phyloP scores from a whole-genome alignment of 805 yeast species.

The Spathaspora hagerdaliae region DNA sequence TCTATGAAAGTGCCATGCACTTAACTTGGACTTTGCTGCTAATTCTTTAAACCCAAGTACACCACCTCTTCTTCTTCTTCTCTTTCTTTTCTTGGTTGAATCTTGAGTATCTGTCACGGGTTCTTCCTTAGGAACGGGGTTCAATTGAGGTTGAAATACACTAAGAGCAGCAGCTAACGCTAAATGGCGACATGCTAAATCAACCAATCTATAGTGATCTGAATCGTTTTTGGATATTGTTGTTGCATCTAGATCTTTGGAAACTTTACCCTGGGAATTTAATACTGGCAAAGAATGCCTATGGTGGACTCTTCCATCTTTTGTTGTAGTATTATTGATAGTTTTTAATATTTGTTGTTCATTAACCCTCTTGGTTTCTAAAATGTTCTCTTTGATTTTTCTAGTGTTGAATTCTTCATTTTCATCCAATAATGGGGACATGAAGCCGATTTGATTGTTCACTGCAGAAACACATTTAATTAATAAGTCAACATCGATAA shows the following conservation, averaged over 20 bases:
- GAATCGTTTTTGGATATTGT: slow-evolving; percentile 54
- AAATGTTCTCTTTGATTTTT: slow-evolving; percentile 33
- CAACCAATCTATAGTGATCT: slow-evolving; percentile 66
- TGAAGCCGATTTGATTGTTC: slow-evolving; percentile 56
- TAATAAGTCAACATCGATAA: slow-evolving; percentile 44
- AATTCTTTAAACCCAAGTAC: slow-evolving; percentile 81
- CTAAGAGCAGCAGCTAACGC: slow-evolving; percentile 69
- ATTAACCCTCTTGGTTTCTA: slow-evolving; percentile 20
- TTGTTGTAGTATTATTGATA: slow-evolving; percentile 9
- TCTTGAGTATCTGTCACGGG: slow-evolving; percentile 10
- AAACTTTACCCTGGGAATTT: slow-evolving; percentile 17
- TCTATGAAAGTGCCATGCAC: slow-evolving; percentile 93
- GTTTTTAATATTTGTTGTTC: slow-evolving; percentile 22
- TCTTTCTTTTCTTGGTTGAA: slow-evolving; percentile 4
- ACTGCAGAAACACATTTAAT: slow-evolving; percentile 49
- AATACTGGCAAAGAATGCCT: slow-evolving; percentile 28
- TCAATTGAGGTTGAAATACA: slow-evolving; percentile 21
- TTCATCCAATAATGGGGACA: slow-evolving; percentile 47
- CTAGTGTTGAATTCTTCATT: slow-evolving; percentile 37
- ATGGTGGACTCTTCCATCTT: slow-evolving; percentile 9
- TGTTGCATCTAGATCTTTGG: slow-evolving; percentile 18
- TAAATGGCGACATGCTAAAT: slow-evolving; percentile 78
- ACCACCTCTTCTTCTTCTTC: slow-evolving; percentile 66
- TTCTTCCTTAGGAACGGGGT: slow-evolving; percentile 14
- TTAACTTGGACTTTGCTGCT: slow-evolving; percentile 76